Conservation (phyloP, 2,329 filamentous ascomycete genomes). For the Monilinia polystroma region DNA sequence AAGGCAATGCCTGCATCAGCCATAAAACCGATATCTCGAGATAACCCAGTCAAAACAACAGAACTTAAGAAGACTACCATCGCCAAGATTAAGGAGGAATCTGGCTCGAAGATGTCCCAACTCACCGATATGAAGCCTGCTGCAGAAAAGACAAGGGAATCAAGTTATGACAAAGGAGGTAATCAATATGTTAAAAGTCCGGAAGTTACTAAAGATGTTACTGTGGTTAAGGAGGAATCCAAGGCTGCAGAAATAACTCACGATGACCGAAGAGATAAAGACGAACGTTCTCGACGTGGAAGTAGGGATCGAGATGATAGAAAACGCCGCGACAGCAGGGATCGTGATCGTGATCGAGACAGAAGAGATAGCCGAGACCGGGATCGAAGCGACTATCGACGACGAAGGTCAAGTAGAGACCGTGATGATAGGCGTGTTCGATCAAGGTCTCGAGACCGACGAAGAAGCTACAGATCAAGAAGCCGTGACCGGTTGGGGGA, state of each 20-base stretch:
- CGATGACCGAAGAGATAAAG: slow-evolving; percentile 24
- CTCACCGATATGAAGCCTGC: slow-evolving; percentile 17
- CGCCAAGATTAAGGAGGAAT: slow-evolving; percentile 28
- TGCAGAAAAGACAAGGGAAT: slow-evolving; percentile 23
- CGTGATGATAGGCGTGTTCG: slow-evolving; percentile 37
- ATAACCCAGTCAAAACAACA: slow-evolving; percentile 33
- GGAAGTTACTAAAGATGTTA: background rate
- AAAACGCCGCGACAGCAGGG: slow-evolving; percentile 27
- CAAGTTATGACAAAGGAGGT: slow-evolving; percentile 26
- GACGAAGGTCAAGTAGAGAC: slow-evolving; percentile 32
- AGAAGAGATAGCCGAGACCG: slow-evolving; percentile 35
- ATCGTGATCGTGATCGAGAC: slow-evolving; percentile 29
- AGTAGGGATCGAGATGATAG: slow-evolving; percentile 24
- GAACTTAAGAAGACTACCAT: slow-evolving; percentile 34
- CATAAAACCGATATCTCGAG: slow-evolving; percentile 39
- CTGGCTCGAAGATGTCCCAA: slow-evolving; percentile 32
- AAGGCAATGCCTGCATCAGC: slow-evolving; percentile 40
- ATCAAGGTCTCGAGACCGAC: slow-evolving; percentile 30
- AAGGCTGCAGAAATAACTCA: background rate
- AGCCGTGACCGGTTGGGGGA: slow-evolving; percentile 33
- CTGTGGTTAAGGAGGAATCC: slow-evolving; percentile 13
- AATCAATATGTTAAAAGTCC: slow-evolving; percentile 19
- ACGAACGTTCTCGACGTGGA: slow-evolving; percentile 24
- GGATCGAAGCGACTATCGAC: slow-evolving; percentile 35
- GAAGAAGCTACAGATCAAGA: slow-evolving; percentile 32